phyloP scores from a whole-genome alignment of 140 eudicot genomes.

The Cichorium intybus region DNA sequence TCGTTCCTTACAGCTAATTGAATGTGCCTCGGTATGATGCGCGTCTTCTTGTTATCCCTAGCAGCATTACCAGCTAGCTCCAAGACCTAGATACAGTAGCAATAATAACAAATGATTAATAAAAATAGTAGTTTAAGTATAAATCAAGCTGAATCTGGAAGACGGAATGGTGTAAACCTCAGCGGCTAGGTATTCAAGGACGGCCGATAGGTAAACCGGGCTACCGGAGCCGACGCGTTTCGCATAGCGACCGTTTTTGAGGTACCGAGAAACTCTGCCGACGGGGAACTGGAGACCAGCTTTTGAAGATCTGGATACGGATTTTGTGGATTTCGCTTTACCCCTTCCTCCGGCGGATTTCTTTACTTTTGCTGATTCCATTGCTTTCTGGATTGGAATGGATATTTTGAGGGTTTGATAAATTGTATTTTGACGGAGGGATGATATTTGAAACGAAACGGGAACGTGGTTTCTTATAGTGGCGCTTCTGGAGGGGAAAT shows the following conservation, averaged over 20 bases:
- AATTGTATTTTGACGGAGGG: background rate
- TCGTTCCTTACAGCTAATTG: constrained; percentile 61
- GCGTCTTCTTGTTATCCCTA: constrained; percentile 51
- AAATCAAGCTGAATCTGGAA: background rate
- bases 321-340: constrained; percentile 40
- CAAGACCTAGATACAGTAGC: constrained; percentile 27
- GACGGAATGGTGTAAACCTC: constrained; percentile 30
- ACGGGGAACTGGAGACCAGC: constrained; percentile 80
- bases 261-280: constrained; percentile 57
- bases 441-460: background rate
- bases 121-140: too few species aligned
- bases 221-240: constrained; percentile 72
- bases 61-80: constrained; percentile 62
- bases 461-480: constrained; percentile 17
- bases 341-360: constrained; percentile 46
- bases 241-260: constrained; percentile 58
- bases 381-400: constrained; percentile 11
- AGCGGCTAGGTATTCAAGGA: constrained; percentile 72
- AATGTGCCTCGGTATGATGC: constrained; percentile 51
- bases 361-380: constrained; percentile 32
- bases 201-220: constrained; percentile 75
- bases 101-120: background rate
- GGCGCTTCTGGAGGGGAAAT: background rate
- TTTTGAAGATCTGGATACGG: constrained; percentile 61
- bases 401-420: background rate